A percentile compares a stretch with the other conserved stretches of the same genome.
Conservation (phyloP, 345 rosid genomes). For the Rubroshorea leprosula region DNA sequence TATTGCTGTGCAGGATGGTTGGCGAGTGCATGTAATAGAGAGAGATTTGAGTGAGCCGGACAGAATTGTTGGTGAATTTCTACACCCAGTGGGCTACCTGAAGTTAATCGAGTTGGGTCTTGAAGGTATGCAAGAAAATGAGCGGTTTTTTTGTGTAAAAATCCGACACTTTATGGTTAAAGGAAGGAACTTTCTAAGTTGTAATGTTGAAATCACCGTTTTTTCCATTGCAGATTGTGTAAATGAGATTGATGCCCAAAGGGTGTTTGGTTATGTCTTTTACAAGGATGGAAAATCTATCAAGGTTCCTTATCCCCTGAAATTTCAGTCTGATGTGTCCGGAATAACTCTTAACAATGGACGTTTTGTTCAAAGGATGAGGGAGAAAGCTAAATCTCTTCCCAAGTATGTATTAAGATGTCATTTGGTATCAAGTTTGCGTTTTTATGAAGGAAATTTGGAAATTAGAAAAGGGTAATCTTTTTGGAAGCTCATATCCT, state of each 20-base stretch:
- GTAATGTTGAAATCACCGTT: too few species aligned
- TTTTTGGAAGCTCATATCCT: background rate
- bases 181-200: too few species aligned
- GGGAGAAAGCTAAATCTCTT: conserved; percentile 28
- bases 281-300: conserved; percentile 26
- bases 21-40: conserved; percentile 10
- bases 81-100: conserved; percentile 18
- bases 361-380: conserved; percentile 26
- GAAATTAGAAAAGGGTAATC: too few species aligned
- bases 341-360: conserved; percentile 33
- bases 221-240: conserved; percentile 27
- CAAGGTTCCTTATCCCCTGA: conserved; percentile 22
- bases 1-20: conserved; percentile 11
- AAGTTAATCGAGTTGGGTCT: conserved; percentile 22
- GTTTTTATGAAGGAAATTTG: too few species aligned
- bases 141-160: background rate
- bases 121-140: conserved; percentile 12
- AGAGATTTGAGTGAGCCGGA: conserved; percentile 13
- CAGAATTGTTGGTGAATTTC: conserved; percentile 17
- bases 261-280: conserved; percentile 24
- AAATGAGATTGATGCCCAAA: conserved; percentile 30
- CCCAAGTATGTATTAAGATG: conserved; percentile 19
- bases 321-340: conserved; percentile 15
- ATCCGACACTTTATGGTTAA: background rate
- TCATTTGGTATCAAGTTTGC: background rate